A percentile compares a stretch with the other conserved stretches of the same genome.
phyloP scores from a whole-genome alignment of 345 rosid species.

The Gossypium longicalyx region DNA sequence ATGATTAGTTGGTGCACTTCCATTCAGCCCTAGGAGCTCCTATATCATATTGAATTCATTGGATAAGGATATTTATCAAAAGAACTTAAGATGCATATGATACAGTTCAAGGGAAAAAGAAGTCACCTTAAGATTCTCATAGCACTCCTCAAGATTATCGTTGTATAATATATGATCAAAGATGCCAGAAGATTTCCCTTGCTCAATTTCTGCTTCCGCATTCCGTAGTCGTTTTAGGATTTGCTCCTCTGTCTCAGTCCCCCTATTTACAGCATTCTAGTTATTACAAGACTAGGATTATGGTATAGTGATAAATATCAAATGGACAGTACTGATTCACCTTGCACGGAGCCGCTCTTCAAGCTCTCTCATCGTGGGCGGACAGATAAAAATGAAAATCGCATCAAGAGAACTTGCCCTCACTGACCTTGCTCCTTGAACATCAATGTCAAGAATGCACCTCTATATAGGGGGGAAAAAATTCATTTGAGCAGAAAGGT shows the following conservation, averaged over 20 bases:
- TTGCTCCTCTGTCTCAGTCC: slow-evolving; percentile 89
- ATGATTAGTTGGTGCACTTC: slow-evolving; percentile 29
- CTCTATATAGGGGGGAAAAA: slow-evolving; percentile 35
- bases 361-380: slow-evolving; percentile 86
- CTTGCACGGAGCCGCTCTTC: slow-evolving; percentile 86
- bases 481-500: neutral
- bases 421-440: slow-evolving; percentile 90
- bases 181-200: slow-evolving; percentile 61
- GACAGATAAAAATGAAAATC: slow-evolving; percentile 71
- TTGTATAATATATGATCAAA: slow-evolving; percentile 63
- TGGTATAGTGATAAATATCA: slow-evolving; percentile 5
- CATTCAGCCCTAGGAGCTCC: slow-evolving; percentile 56
- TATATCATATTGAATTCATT: slow-evolving; percentile 24
- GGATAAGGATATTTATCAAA: neutral
- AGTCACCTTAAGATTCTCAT: slow-evolving; percentile 70
- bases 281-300: slow-evolving; percentile 12
- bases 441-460: slow-evolving; percentile 98
- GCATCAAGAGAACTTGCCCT: slow-evolving; percentile 76
- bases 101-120: slow-evolving; percentile 1
- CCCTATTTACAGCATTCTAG: slow-evolving; percentile 40
- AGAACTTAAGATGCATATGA: neutral
- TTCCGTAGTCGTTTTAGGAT: slow-evolving; percentile 67
- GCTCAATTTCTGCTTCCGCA: slow-evolving; percentile 75
- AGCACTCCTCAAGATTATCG: slow-evolving; percentile 77
- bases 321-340: slow-evolving; percentile 29